Evolutionary conservation across 2,329 filamentous ascomycete genomes (phyloP), one percentile per base, ranked within the genome.

Genomic region (Pseudogymnoascus sp.): DNA sequence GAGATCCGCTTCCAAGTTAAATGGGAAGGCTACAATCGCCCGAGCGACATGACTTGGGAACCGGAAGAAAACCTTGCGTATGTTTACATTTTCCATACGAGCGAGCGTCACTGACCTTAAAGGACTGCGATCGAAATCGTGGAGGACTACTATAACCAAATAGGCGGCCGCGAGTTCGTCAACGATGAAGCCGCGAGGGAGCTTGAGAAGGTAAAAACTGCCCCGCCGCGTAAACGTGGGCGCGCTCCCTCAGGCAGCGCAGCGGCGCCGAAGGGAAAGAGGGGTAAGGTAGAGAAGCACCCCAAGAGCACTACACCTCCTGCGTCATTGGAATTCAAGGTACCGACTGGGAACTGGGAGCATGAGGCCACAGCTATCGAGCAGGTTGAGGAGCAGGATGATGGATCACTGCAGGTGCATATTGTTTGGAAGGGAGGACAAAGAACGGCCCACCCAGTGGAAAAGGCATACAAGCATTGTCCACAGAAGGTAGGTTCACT

Each of bases 281-380:
- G 6, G 50, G 50, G 50, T 6, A 47, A 74, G 76, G 0, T 71
- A 77, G 0, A 72, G 72, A 4, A 74, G 74, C 80, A 86, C 67
- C 82, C 82, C 0, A 72, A 70, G 2, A 77, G 31, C 1, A 71
- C 77, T 13, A 79, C 80, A 7, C 79, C 83, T 0, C 81, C 84
- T 76, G 75, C 37, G 70, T 77, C 76, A 29, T 75, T 75, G 62
- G 50, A 56, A 3, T 91, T 88, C 83, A 82, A 81, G 63, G 87
- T 88, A 1, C 90, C 90, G 0, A 79, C 82, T 1, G 90, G 90
- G 6, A 86, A 82, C 33, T 95, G 90, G 90, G 90, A 95, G 68
- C 84, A 91, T 10, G 80, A 89, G 2, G 84, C 93, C 24, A 80
- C 82, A 19, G 78, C 79, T 1, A 86, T 95, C 33, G 89, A 92